phyloP scores from a whole-genome alignment of 768 basidiomycete species.

The Nidularia pulvinata region DNA sequence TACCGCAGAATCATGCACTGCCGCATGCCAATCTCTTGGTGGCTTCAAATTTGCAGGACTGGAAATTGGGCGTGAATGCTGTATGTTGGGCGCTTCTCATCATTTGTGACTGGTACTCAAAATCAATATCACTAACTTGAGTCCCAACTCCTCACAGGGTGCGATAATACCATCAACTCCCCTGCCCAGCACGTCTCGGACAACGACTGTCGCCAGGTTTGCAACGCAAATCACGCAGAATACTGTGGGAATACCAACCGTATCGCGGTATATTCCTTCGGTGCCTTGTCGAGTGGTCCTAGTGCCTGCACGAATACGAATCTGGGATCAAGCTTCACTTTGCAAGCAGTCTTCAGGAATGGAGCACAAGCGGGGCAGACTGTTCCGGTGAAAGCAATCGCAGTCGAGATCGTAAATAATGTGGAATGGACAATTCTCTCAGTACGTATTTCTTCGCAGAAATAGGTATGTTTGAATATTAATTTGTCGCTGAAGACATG shows the following conservation, averaged over 20 bases:
- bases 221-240: slow-evolving; percentile 29
- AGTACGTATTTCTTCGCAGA: too few species aligned
- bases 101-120: neutral
- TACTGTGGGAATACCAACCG: slow-evolving; percentile 40
- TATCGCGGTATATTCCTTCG: slow-evolving; percentile 31
- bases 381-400: slow-evolving; percentile 27
- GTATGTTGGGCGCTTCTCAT: slow-evolving; percentile 24
- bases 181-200: slow-evolving; percentile 34
- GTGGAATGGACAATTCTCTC: slow-evolving; percentile 38
- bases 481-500: too few species aligned
- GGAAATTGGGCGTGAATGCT: slow-evolving; percentile 48
- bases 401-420: slow-evolving; percentile 36
- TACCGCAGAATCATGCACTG: slow-evolving; percentile 46
- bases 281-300: slow-evolving; percentile 11
- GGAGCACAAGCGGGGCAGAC: slow-evolving; percentile 25
- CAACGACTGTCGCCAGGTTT: slow-evolving; percentile 38
- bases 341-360: slow-evolving; percentile 30
- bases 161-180: slow-evolving; percentile 28
- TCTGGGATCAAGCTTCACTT: slow-evolving; percentile 30
- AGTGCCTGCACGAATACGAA: slow-evolving; percentile 23
- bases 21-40: slow-evolving; percentile 40
- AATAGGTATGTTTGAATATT: too few species aligned
- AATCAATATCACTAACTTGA: neutral
- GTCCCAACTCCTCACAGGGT: slow-evolving; percentile 24
- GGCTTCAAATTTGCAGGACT: slow-evolving; percentile 39